Evolutionary conservation across 2,329 filamentous ascomycete species (phyloP), one percentile per base, ranked within the genome.

Genomic region (Sporothrix mexicana): DNA sequence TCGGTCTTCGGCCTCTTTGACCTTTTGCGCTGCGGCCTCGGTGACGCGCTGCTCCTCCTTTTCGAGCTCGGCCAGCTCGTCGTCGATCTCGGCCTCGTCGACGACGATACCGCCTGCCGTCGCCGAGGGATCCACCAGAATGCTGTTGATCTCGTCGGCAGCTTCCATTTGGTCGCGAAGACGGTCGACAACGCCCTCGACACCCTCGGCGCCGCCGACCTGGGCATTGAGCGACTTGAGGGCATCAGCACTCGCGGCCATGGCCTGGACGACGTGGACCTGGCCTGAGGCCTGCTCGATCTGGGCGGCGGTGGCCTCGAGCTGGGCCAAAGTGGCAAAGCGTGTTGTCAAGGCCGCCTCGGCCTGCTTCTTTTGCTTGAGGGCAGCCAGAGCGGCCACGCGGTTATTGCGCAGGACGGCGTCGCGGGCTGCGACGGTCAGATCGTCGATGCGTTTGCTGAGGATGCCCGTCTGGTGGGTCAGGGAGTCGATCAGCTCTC

Each of bases 261-360:
- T 95, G 6, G 94, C 91, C 74, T 88, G 88, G 9, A 98, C 90
- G 15, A 98, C 88, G 77, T 94, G 92, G 9, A 97, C 90, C 75
- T 98, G 93, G 80, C 95, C 93, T 0, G 90, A 87, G 0, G 96
- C 96, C 80, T 95, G 91, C 79, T 97, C 91, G 70, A 99, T 93
- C 78, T 91, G 92, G n/a, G 86, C 82, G 71, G 94, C 92, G 0
- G 97, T 91, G 75, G 93, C 90, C 81, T 98, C 94, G 1, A 99
- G 87, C 81, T 97, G 94, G n/a, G 66, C 70, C 5, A 73, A 70
- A 5, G 74, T 74, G 1, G 72, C 70, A 59, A 73, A 73, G 15
- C 74, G 74, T 20, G 72, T 49, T 1, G 70, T 51, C 30, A 81
- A 73, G 0, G 90, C 92, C 2, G 88, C 84, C 80, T 98, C 94